Evolutionary conservation across 495 filamentous ascomycete genomes (phyloP), one percentile per base, ranked within the genome.

Genomic region (Daldinia loculata): DNA sequence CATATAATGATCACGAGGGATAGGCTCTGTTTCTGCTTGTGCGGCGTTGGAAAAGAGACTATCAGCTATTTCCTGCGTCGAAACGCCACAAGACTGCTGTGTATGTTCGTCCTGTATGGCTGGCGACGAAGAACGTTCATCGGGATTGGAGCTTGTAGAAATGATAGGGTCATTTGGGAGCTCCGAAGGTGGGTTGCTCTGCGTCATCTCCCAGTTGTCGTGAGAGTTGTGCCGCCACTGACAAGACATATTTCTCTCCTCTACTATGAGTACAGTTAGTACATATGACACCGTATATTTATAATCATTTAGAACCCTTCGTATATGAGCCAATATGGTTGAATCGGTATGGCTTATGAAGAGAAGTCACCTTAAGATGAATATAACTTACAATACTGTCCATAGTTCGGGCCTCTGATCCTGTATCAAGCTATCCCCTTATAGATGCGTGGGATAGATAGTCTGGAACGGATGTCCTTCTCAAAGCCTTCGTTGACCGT

Each of bases 121-220:
- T 41, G 70, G 66, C 2, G 70, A 69, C 1, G 66, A 73, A 12
- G 66, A 61, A 15, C 70, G 70, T 39, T 73, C 70, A n/a, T 73
- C 70, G 2, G 70, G 66, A 27, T 69, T 73, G 3, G 70, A 63
- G 22, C 66, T 73, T 29, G 51, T 58, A 12, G 57, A 53, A 36
- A 26, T 53, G 3, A 73, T 69, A 38, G 70, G 70, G 22, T 73
- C 66, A 14, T 66, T 27, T 14, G 39, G 61, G 7, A 73, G 70
- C 43, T 73, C 70, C 17, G 70, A 73, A 39, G 70, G 66, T 3
- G 70, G 66, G 29, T 73, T 73, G 53, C 70, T 73, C 52, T 66
- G 61, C 4, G 70, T 52, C 32, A 73, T 48, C n/a, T 73, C 61
- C 70, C 70, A 69, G 12, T 39, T 36, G 11, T 56, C 66, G 11